Evolutionary conservation across 2,329 filamentous ascomycete species (phyloP), one percentile per base, ranked within the genome.

Genomic region (Bipolaris sorokiniana): DNA sequence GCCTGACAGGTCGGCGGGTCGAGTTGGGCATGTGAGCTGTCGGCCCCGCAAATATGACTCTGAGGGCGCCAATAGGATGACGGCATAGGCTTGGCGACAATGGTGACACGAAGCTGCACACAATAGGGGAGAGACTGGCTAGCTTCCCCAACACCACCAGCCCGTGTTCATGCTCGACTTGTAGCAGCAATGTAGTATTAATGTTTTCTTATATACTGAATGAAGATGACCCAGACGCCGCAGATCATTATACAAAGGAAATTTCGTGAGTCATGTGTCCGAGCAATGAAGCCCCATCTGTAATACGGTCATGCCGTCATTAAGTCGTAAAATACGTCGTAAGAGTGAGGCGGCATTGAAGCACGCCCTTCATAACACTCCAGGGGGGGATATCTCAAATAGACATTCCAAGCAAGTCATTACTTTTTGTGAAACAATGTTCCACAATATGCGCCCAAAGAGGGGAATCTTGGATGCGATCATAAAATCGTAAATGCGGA

Each of bases 331-430:
- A 71, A 69, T 64, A 62, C 64, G 61, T 74, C 68, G 67, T 69
- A 66, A 70, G 72, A 74, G 72, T 74, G 72, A 76, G 71, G 71
- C 67, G 49, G 48, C 54, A 59, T 59, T 65, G 57, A 60, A 62
- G 56, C 62, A 51, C 64, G 66, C 72, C 72, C 70, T 54, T 65
- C 70, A 59, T 73, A 64, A 73, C 73, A 74, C 72, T 73, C 73
- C n/a, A n/a, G n/a, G 28, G 38, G 54, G 54, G 69, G 69, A 73
- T 74, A 74, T 74, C 57, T 58, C 54, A 63, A 64, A 51, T 62
- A 57, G 62, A 63, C 52, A 61, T 59, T 62, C 63, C 60, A 61
- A 58, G 66, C 64, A 61, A 60, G 66, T 64, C 59, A 62, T 68
- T 57, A 62, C 59, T 71, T 66, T 70, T 66, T 64, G 47, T 59